These are phyloP conservation scores for Solanum paucissectum DNA, from an alignment of 257 asterid genomes.

Conservation along the genomic window DNA sequence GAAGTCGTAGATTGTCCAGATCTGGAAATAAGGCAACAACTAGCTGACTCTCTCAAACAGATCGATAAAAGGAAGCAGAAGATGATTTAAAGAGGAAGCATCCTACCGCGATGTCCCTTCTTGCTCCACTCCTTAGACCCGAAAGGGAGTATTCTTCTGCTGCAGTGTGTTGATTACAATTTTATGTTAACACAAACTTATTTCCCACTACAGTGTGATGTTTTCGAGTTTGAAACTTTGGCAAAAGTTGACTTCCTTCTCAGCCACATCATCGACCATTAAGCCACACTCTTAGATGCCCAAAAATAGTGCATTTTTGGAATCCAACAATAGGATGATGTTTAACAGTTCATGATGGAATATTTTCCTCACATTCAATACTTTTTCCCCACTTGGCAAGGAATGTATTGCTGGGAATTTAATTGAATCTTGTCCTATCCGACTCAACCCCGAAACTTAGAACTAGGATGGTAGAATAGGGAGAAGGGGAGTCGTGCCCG, in stretches of 20 bases:
- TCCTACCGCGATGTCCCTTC: background rate
- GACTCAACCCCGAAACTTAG: too few relatives aligned
- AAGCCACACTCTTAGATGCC: too few relatives aligned
- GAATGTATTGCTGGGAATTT: too few relatives aligned
- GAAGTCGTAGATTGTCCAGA: constrained; percentile 5
- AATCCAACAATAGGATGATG: too few relatives aligned
- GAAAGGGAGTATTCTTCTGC: background rate
- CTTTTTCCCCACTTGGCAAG: too few relatives aligned
- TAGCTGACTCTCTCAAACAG: constrained; percentile 4
- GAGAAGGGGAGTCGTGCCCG: too few relatives aligned
- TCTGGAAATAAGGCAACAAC: background rate
- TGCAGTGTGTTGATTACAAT: background rate
- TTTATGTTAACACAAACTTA: background rate
- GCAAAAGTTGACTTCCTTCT: background rate
- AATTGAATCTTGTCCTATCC: too few relatives aligned
- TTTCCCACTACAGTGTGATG: background rate
- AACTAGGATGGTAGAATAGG: too few relatives aligned
- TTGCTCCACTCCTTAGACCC: background rate
- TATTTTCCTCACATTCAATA: too few relatives aligned
- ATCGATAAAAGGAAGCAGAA: constrained; percentile 17
- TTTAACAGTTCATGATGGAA: too few relatives aligned
- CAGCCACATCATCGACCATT: too few relatives aligned
- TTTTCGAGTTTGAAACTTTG: background rate
- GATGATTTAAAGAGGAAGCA: constrained; percentile 7
- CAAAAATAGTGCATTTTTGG: too few relatives aligned